These are phyloP conservation scores for Podaxis pistillaris DNA, from an alignment of 768 basidiomycete species.

Conservation along the genomic window DNA sequence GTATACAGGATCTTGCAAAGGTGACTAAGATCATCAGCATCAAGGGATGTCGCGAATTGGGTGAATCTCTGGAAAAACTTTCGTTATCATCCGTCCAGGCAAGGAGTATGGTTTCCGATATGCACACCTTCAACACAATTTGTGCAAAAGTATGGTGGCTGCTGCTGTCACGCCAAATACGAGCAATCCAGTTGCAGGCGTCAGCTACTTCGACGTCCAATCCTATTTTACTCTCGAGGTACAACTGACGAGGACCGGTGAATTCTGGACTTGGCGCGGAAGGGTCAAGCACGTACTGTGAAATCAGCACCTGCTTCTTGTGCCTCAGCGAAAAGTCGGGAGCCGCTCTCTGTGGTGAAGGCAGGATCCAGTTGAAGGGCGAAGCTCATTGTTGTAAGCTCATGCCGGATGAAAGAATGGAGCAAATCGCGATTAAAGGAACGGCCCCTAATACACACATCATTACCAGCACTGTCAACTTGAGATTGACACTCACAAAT, in stretches of 20 bases:
- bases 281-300: slow-evolving; percentile 39
- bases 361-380: slow-evolving; percentile 51
- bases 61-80: slow-evolving; percentile 50
- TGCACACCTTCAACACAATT: slow-evolving; percentile 53
- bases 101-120: not conserved
- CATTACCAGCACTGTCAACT: not conserved
- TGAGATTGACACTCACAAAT: slow-evolving; percentile 22
- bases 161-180: slow-evolving; percentile 53
- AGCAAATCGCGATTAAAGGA: slow-evolving; percentile 50
- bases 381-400: slow-evolving; percentile 54
- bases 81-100: not conserved
- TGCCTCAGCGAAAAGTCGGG: slow-evolving; percentile 56
- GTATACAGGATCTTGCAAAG: slow-evolving; percentile 66
- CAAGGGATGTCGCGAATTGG: slow-evolving; percentile 47
- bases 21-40: slow-evolving; percentile 69
- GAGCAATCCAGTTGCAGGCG: slow-evolving; percentile 35
- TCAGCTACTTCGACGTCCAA: slow-evolving; percentile 45
- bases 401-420: slow-evolving; percentile 50
- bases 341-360: slow-evolving; percentile 44
- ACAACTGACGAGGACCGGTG: slow-evolving; percentile 35
- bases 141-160: slow-evolving; percentile 59
- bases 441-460: slow-evolving; percentile 15
- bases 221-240: slow-evolving; percentile 57
- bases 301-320: slow-evolving; percentile 59
- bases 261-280: slow-evolving; percentile 7